phyloP scores from a whole-genome alignment of 495 filamentous ascomycete species.

The Jackrogersella minutella region DNA sequence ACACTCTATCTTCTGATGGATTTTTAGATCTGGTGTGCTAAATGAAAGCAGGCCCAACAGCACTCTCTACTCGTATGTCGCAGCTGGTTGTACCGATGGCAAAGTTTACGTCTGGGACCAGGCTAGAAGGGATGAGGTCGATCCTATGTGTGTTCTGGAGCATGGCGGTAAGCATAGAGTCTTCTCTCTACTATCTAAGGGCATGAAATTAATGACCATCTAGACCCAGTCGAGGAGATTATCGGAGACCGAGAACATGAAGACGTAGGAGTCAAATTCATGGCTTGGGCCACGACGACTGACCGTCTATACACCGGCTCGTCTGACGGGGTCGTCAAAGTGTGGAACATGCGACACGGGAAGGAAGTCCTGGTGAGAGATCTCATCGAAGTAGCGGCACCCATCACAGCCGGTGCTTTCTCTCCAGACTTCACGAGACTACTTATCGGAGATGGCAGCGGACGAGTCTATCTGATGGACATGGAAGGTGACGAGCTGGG shows the following conservation, averaged over 20 bases:
- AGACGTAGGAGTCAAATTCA: slow-evolving; percentile 84
- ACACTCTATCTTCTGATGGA: slow-evolving; percentile 45
- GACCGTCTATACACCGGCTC: slow-evolving; percentile 87
- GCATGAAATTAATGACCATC: slow-evolving; percentile 17
- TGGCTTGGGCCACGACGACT: slow-evolving; percentile 74
- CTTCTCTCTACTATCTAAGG: neutral
- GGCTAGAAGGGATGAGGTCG: slow-evolving; percentile 53
- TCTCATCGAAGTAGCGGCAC: slow-evolving; percentile 56
- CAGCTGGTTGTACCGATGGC: slow-evolving; percentile 86
- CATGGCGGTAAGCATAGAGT: slow-evolving; percentile 63
- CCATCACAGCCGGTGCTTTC: slow-evolving; percentile 73
- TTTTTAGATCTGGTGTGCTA: slow-evolving; percentile 52
- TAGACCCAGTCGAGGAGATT: slow-evolving; percentile 67
- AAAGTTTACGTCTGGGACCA: slow-evolving; percentile 86
- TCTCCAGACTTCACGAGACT: slow-evolving; percentile 75
- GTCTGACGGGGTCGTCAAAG: slow-evolving; percentile 85
- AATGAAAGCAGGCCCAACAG: slow-evolving; percentile 55
- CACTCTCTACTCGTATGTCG: slow-evolving; percentile 64
- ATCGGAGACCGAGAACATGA: slow-evolving; percentile 67
- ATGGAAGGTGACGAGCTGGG: slow-evolving; percentile 50
- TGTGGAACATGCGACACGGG: slow-evolving; percentile 74
- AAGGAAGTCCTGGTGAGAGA: slow-evolving; percentile 70
- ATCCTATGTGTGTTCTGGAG: slow-evolving; percentile 68
- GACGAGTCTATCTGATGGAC: slow-evolving; percentile 73
- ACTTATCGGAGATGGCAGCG: slow-evolving; percentile 78